phyloP scores from a whole-genome alignment of 495 filamentous ascomycete genomes.

The Pyrenopolyporus hunteri region DNA sequence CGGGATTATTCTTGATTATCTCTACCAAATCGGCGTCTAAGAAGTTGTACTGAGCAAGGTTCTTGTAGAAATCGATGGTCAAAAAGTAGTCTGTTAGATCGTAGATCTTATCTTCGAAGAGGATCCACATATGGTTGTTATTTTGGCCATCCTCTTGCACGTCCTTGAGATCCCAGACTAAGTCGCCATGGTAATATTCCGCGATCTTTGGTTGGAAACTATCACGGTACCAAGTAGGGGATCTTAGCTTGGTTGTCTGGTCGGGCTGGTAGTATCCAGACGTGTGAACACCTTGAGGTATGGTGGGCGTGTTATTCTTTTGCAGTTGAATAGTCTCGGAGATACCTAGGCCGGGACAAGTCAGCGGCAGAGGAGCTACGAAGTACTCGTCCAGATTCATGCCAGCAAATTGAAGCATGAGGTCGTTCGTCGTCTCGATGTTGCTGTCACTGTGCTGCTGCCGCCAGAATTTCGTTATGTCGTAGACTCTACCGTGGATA shows the following conservation, averaged over 20 bases:
- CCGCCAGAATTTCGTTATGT: constrained; percentile 86
- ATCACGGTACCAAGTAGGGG: constrained; percentile 75
- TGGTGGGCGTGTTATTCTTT: constrained; percentile 66
- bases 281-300: constrained; percentile 64
- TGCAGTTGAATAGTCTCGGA: constrained; percentile 57
- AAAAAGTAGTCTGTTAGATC: constrained; percentile 92
- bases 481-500: constrained; percentile 88
- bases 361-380: constrained; percentile 73
- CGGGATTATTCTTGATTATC: constrained; percentile 74
- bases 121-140: constrained; percentile 76
- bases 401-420: constrained; percentile 80
- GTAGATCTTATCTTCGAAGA: constrained; percentile 75
- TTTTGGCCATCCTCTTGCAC: constrained; percentile 70
- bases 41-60: constrained; percentile 63
- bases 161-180: constrained; percentile 65
- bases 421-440: constrained; percentile 62
- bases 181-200: constrained; percentile 82
- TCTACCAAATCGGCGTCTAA: constrained; percentile 67
- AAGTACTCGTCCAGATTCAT: constrained; percentile 84
- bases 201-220: constrained; percentile 79
- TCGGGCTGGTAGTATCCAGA: constrained; percentile 67
- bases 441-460: constrained; percentile 76
- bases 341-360: constrained; percentile 71
- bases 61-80: constrained; percentile 62
- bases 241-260: constrained; percentile 59